phyloP scores from a whole-genome alignment of 495 filamentous ascomycete genomes.

The Aspergillus sparsus region DNA sequence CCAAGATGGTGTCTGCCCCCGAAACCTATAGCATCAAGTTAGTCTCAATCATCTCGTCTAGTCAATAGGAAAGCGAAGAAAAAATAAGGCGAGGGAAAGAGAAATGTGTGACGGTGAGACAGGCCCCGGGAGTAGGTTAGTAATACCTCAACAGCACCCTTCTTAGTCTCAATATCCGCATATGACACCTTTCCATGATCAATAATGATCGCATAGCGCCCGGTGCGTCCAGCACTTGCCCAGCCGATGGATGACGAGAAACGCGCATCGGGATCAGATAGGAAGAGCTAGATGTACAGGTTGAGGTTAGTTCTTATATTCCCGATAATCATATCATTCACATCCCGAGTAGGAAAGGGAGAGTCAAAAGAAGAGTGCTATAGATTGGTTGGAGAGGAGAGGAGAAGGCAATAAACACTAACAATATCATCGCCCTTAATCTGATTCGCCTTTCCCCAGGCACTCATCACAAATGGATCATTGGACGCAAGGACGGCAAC shows the following conservation, averaged over 20 bases:
- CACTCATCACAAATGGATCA: conserved; percentile 87
- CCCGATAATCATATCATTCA: neutral
- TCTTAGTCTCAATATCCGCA: conserved; percentile 73
- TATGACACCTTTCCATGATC: conserved; percentile 87
- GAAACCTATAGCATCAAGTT: conserved; percentile 51
- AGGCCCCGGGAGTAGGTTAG: too few species aligned
- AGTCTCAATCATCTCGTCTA: neutral
- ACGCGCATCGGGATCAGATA: conserved; percentile 69
- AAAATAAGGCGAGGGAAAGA: neutral
- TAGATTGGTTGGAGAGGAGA: neutral
- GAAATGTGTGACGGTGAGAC: too few species aligned
- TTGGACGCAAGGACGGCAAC: conserved; percentile 84
- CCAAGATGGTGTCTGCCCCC: conserved; percentile 68
- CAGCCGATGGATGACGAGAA: conserved; percentile 83
- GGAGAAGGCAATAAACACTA: conserved; percentile 29
- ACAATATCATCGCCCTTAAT: conserved; percentile 76
- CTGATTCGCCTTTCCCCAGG: conserved; percentile 91
- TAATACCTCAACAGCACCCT: conserved; percentile 53
- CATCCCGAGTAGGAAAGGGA: neutral
- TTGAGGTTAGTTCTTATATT: neutral
- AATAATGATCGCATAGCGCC: conserved; percentile 80
- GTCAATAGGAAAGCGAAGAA: neutral
- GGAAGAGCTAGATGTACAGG: conserved; percentile 61
- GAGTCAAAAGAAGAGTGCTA: too few species aligned
- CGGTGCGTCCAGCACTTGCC: conserved; percentile 68